phyloP scores from a whole-genome alignment of 2,329 filamentous ascomycete genomes.

The Calonectria hongkongensis region DNA sequence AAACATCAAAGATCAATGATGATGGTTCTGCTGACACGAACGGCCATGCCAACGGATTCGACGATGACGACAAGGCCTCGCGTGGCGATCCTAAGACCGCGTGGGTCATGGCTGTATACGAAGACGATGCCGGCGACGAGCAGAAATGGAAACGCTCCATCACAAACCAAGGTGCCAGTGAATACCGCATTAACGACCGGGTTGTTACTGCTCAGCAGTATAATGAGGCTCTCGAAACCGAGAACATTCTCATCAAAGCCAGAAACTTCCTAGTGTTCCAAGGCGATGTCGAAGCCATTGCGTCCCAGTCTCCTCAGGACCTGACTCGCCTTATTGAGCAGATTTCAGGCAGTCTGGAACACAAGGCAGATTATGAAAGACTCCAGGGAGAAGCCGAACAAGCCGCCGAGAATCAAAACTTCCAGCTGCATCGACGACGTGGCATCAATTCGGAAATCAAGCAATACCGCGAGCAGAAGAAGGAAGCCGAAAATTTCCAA shows the following conservation, averaged over 20 bases:
- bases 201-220: conserved; percentile 93
- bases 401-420: conserved; percentile 90
- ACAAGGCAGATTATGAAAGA: conserved; percentile 94
- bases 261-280: conserved; percentile 99
- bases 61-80: conserved; percentile 78
- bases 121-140: conserved; percentile 96
- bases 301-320: conserved; percentile 94
- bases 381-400: conserved; percentile 91
- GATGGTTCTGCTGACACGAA: conserved; percentile 85
- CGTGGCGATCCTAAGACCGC: conserved; percentile 92
- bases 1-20: conserved; percentile 93
- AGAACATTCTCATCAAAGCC: conserved; percentile 98
- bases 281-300: conserved; percentile 97
- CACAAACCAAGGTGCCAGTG: conserved; percentile 89
- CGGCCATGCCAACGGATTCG: conserved; percentile 77
- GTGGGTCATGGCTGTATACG: conserved; percentile 99
- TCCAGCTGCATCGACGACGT: conserved; percentile 90
- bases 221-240: conserved; percentile 91
- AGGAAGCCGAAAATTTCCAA: conserved; percentile 94
- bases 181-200: conserved; percentile 97
- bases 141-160: conserved; percentile 98
- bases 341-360: conserved; percentile 96
- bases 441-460: conserved; percentile 99
- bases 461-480: conserved; percentile 97
- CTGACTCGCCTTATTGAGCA: conserved; percentile 96